Percentiles rank a stretch among this genome's conserved stretches.
These are phyloP conservation scores for Colletotrichum cuscutae DNA, from an alignment of 2,329 filamentous ascomycete species.

Conservation along the genomic window DNA sequence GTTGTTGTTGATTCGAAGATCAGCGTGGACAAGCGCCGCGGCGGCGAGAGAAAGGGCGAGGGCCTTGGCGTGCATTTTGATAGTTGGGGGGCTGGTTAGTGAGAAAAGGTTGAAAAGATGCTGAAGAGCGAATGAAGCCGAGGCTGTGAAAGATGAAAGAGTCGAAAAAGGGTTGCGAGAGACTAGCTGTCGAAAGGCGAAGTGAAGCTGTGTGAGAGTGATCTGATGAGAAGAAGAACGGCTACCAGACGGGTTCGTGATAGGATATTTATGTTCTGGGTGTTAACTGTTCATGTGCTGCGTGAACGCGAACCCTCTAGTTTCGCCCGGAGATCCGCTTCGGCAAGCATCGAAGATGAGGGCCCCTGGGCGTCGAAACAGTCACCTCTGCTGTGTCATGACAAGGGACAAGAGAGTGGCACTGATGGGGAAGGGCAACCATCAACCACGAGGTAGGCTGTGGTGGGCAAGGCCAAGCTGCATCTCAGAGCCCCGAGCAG, in stretches of 20 bases:
- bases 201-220: constrained; percentile 29
- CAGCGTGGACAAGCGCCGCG: constrained; percentile 44
- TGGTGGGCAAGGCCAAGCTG: constrained; percentile 31
- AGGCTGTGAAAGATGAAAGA: constrained; percentile 19
- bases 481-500: constrained; percentile 32
- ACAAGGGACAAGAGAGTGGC: constrained; percentile 13
- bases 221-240: constrained; percentile 21
- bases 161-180: constrained; percentile 21
- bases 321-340: constrained; percentile 29
- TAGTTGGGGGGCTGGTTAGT: not conserved
- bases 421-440: constrained; percentile 13
- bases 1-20: constrained; percentile 45
- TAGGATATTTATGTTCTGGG: constrained; percentile 34
- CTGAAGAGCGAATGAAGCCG: constrained; percentile 30
- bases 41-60: constrained; percentile 42
- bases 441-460: constrained; percentile 16
- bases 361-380: constrained; percentile 25
- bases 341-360: not conserved
- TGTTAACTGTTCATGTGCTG: constrained; percentile 3
- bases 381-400: constrained; percentile 18
- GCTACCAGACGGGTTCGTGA: constrained; percentile 26
- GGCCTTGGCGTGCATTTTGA: constrained; percentile 42
- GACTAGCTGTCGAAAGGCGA: constrained; percentile 35
- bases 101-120: not conserved
- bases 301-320: constrained; percentile 24